Percentiles rank a stretch among this genome's conserved stretches.
Evolutionary conservation across 129 eudicot genomes (phyloP).

Genomic region (Helianthus annuus): HanXRQr2.0-SUNRISE NC_035449.2:66015325-66015824

Average conservation of each 20-base stretch:
- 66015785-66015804: too few relatives aligned
- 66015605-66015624: background rate
- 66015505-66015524: constrained; percentile 57
- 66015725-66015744: background rate
- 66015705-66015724: background rate
- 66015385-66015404: constrained; percentile 64
- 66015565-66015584: background rate
- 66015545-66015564: constrained; percentile 2
- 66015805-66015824: too few relatives aligned
- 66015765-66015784: background rate
- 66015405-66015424: constrained; percentile 90
- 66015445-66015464: constrained; percentile 65
- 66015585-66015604: background rate
- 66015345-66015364: background rate
- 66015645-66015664: background rate
- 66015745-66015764: background rate
- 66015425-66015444: constrained; percentile 76
- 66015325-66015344: background rate
- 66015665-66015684: background rate
- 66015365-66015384: constrained; percentile 1
- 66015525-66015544: constrained; percentile 39
- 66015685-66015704: background rate
- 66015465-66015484: constrained; percentile 69
- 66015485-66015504: constrained; percentile 66
- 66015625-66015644: background rate